These are phyloP conservation scores for Kurtzmaniella fragi DNA, from an alignment of 805 yeast species.

Conservation along the genomic window DNA sequence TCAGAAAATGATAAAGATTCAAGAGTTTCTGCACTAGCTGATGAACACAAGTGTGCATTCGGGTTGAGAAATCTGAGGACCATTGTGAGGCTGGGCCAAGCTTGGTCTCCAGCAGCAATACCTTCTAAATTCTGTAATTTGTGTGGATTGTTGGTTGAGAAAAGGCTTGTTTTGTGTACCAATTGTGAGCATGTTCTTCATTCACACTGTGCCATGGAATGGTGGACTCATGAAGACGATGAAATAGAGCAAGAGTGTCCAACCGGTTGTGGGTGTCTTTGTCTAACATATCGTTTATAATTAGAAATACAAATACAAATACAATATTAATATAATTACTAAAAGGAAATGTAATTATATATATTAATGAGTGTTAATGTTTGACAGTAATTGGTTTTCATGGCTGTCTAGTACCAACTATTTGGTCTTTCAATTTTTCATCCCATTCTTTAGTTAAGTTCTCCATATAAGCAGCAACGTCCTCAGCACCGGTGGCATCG, in stretches of 20 bases:
- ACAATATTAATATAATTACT: neutral
- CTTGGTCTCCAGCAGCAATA: slow-evolving; percentile 14
- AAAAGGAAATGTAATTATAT: neutral
- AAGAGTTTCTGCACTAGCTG: slow-evolving; percentile 14
- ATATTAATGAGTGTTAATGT: neutral
- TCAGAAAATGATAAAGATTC: slow-evolving; percentile 16
- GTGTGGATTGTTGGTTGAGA: slow-evolving; percentile 58
- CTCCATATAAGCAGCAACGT: slow-evolving; percentile 62
- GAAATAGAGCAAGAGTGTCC: slow-evolving; percentile 51
- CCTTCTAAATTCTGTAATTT: slow-evolving; percentile 47
- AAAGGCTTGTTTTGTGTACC: slow-evolving; percentile 62
- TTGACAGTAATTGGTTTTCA: slow-evolving; percentile 1
- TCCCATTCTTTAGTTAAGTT: slow-evolving; percentile 65
- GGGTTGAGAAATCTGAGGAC: slow-evolving; percentile 18
- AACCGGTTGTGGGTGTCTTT: slow-evolving; percentile 80
- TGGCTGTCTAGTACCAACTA: slow-evolving; percentile 44
- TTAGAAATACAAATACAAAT: slow-evolving; percentile 1
- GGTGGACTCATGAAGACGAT: slow-evolving; percentile 56
- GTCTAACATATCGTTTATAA: slow-evolving; percentile 36
- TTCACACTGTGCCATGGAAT: slow-evolving; percentile 67
- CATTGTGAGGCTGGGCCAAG: slow-evolving; percentile 16
- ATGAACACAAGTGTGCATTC: slow-evolving; percentile 30
- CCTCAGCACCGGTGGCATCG: slow-evolving; percentile 60
- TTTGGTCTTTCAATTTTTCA: slow-evolving; percentile 65
- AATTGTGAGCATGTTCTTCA: slow-evolving; percentile 78